A percentile compares a stretch with the other conserved stretches of the same genome.
Conservation (phyloP, 176 grass and related monocot species). For the Tillandsia leiboldiana region DNA sequence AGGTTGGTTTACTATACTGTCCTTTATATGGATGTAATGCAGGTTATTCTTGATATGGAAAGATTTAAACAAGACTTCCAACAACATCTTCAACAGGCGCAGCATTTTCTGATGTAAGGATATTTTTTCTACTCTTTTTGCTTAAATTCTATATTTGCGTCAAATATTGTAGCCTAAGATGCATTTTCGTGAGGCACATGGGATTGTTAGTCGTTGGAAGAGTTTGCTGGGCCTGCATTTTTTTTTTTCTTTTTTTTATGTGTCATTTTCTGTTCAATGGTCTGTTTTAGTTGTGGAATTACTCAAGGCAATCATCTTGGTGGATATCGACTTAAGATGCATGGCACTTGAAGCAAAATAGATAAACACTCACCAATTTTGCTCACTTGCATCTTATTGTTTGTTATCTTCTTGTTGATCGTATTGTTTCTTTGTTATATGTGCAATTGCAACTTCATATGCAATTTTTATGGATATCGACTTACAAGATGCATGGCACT, state of each 20-base stretch:
- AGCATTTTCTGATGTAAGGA: constrained; percentile 49
- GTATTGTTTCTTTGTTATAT: no score
- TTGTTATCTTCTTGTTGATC: no score
- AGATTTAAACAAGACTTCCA: constrained; percentile 56
- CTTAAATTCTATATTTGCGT: neutral
- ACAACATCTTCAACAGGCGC: constrained; percentile 47
- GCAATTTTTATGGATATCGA: no score
- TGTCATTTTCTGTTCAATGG: no score
- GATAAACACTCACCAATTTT: no score
- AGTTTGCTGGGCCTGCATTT: no score
- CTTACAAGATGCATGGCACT: no score
- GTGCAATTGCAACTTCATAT: no score
- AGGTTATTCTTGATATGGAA: constrained; percentile 82
- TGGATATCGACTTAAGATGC: neutral
- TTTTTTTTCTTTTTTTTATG: no score
- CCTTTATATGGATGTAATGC: constrained; percentile 19
- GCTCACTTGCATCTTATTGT: no score
- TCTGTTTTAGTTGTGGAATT: no score
- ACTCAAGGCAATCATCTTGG: neutral
- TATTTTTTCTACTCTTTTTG: constrained; percentile 14
- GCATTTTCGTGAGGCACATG: constrained; percentile 1
- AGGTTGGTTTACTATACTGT: constrained; percentile 1
- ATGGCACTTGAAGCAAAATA: neutral
- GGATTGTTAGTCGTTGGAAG: neutral
- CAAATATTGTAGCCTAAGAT: constrained; percentile 9